Evolutionary conservation across 1,284 basidiomycete genomes (phyloP), one percentile per base, ranked within the genome.

Genomic region (Peniophora sp.): DNA sequence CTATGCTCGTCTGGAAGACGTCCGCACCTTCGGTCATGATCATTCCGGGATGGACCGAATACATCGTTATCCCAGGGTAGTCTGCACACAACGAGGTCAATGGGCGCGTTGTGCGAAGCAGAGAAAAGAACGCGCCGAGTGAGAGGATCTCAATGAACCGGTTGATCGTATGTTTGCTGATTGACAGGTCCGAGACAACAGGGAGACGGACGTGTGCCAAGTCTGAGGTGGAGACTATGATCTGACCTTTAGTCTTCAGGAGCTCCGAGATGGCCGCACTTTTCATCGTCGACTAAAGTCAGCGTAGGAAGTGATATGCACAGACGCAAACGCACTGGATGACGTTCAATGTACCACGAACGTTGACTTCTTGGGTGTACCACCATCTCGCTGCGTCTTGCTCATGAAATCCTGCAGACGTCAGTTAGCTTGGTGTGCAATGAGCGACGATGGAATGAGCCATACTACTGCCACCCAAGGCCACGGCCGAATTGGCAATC

Each of bases 221-320:
- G 3, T 16, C 44, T 14, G 44, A 45, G 9, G 44, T 20, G 6
- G 23, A 14, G 8, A 45, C 23, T 9, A 45, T 20, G 17, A 45
- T 45, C 20, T 45, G 44, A 22, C 44, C 44, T 45, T 22, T 45
- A 9, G 44, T 45, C 44, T 45, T 45, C 6, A 45, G 20, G n/a
- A 45, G 2, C 44, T 45, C 44, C 20, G 44, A 20, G 9, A 45
- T 20, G 20, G 44, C 44, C 20, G 44, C 44, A 23, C 44, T 45
- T 10, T 5, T 14, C 10, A 16, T 11, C n/a, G 23, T 20, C 6
- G 14, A 3, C 20, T 8, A 16, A 9, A 5, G n/a, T 16, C 19
- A 14, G 44, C 16, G 19, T 10, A 20, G 10, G 44, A 20, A 16
- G n/a, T 10, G 17, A n/a, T 5, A 22, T 9, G 22, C 12, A 12